A percentile compares a stretch with the other conserved stretches of the same genome.
Evolutionary conservation across 148 eudicot genomes (phyloP).

Genomic region (Camellia lanceoleosa): DNA sequence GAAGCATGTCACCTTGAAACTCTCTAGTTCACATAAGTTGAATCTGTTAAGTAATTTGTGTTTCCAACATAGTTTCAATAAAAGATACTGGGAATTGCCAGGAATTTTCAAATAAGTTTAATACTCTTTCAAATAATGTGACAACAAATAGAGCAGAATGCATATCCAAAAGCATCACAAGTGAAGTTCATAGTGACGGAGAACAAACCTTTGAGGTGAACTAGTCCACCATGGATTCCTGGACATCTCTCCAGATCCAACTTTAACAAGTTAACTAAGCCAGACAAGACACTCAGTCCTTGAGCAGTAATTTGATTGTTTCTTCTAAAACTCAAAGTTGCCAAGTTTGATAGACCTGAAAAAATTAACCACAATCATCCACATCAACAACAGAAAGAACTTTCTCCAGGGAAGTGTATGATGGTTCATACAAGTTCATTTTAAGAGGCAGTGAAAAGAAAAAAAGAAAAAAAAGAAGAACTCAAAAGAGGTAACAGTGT

Average conservation of each 20-base stretch:
- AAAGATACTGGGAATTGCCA: background rate
- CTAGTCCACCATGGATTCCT: constrained; percentile 71
- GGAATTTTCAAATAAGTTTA: background rate
- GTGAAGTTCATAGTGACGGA: background rate
- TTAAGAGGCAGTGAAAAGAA: background rate
- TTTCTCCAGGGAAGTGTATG: background rate
- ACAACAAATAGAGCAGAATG: background rate
- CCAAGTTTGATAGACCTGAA: constrained; percentile 65
- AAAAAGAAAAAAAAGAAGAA: no score
- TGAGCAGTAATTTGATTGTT: constrained; percentile 59
- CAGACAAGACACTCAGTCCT: constrained; percentile 61
- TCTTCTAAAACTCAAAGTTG: constrained; percentile 57
- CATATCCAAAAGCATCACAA: background rate
- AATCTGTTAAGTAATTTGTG: background rate
- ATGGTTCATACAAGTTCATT: background rate
- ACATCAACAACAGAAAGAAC: background rate
- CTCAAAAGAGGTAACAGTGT: no score
- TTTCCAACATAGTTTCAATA: constrained; percentile 3
- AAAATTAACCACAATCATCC: background rate
- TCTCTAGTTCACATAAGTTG: background rate
- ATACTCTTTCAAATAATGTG: background rate
- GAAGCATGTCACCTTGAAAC: background rate
- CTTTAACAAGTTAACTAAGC: constrained; percentile 57
- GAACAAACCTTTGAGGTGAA: constrained; percentile 66
- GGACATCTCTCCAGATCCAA: constrained; percentile 84